phyloP scores from a whole-genome alignment of 169 alveolate genomes.

The Eimeria zaria region DNA sequence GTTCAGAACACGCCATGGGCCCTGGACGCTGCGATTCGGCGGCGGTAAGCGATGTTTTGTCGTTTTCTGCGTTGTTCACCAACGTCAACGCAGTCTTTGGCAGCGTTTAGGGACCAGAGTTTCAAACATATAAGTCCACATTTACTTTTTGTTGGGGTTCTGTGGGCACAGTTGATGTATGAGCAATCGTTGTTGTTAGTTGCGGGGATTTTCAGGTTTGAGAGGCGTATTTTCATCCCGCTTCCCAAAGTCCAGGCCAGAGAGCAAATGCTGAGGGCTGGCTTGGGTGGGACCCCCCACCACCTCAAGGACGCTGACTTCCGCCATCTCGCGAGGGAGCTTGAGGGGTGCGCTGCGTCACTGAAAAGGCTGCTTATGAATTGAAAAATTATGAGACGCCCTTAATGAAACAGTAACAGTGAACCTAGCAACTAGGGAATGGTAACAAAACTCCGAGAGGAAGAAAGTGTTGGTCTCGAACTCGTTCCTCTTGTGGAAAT shows the following conservation, averaged over 20 bases:
- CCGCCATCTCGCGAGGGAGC: conserved; percentile 86
- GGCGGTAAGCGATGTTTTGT: conserved; percentile 91
- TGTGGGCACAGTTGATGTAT: neutral
- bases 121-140: neutral
- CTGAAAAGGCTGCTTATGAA: neutral
- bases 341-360: conserved; percentile 84
- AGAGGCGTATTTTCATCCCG: conserved; percentile 98
- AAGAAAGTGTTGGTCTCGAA: neutral
- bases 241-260: conserved; percentile 98
- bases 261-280: conserved; percentile 89
- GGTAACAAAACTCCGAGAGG: neutral
- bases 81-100: neutral
- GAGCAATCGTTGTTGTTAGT: neutral
- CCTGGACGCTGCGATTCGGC: conserved; percentile 98
- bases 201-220: conserved; percentile 89
- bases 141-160: neutral
- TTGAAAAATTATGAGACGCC: neutral
- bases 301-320: conserved; percentile 89
- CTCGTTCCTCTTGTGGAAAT: neutral
- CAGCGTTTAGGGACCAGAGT: neutral
- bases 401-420: neutral
- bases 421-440: neutral
- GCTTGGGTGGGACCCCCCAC: conserved; percentile 92
- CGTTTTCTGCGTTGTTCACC: neutral
- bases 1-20: conserved; percentile 98